phyloP scores from a whole-genome alignment of 1,139 yeast genomes.

The Geotrichum candidum region DNA sequence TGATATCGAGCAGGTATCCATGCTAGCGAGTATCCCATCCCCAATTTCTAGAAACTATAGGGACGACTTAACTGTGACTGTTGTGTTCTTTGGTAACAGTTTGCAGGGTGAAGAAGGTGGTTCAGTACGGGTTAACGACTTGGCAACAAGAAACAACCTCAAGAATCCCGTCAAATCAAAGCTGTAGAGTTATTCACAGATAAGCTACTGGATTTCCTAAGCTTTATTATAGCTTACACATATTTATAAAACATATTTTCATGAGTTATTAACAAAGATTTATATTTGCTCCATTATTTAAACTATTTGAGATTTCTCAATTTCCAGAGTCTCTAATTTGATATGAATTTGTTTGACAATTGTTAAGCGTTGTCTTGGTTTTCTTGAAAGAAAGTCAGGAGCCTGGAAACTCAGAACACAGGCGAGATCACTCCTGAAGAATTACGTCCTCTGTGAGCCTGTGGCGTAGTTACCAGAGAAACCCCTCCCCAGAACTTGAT shows the following conservation, averaged over 20 bases:
- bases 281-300: background rate
- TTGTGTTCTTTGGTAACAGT: conserved; percentile 73
- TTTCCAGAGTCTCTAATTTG: no score
- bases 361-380: no score
- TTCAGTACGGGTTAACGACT: conserved; percentile 15
- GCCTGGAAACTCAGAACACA: no score
- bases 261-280: background rate
- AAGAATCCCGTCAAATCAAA: conserved; percentile 15
- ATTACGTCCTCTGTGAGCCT: no score
- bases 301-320: background rate
- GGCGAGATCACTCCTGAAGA: no score
- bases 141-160: conserved; percentile 17
- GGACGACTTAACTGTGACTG: conserved; percentile 94
- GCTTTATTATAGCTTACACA: background rate
- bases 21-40: conserved; percentile 82
- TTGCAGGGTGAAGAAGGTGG: conserved; percentile 20
- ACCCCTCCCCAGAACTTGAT: no score
- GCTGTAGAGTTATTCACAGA: conserved; percentile 2
- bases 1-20: conserved; percentile 74
- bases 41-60: conserved; percentile 88
- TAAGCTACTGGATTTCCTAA: background rate
- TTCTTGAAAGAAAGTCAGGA: no score
- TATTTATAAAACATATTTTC: background rate
- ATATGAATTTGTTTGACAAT: no score
- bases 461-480: no score